Conservation (phyloP, 306 rosid species). For the Acacia crassicarpa region DNA sequence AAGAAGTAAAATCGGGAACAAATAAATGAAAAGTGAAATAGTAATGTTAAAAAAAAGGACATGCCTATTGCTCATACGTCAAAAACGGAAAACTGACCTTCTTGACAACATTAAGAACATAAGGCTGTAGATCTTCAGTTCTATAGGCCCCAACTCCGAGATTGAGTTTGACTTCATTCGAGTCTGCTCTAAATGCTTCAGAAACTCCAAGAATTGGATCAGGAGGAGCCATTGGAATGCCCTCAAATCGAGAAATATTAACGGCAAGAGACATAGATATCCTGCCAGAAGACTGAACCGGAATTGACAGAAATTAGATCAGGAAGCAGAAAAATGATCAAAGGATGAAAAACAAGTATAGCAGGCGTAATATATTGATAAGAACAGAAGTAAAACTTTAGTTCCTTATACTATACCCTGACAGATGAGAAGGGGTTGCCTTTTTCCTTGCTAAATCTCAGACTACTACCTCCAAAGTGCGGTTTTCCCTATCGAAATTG, state of each 20-base stretch:
- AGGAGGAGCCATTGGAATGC: slow-evolving; percentile 91
- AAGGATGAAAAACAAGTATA: neutral
- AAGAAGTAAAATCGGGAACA: slow-evolving; percentile 20
- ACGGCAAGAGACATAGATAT: slow-evolving; percentile 69
- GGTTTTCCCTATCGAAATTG: slow-evolving; percentile 46
- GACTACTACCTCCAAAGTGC: slow-evolving; percentile 42
- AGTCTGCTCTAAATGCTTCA: slow-evolving; percentile 90
- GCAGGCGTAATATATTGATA: neutral
- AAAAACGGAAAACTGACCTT: slow-evolving; percentile 52
- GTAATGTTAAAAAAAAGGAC: neutral
- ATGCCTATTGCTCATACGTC: neutral
- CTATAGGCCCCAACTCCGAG: slow-evolving; percentile 98
- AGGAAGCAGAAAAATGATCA: neutral
- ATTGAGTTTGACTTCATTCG: slow-evolving; percentile 70
- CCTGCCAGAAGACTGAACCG: slow-evolving; percentile 63
- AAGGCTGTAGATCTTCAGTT: slow-evolving; percentile 85
- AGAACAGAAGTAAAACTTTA: slow-evolving; percentile 1
- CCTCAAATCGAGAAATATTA: slow-evolving; percentile 85
- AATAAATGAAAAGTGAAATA: neutral
- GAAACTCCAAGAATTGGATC: slow-evolving; percentile 99
- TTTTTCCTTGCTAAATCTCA: slow-evolving; percentile 49
- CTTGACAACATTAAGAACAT: slow-evolving; percentile 90
- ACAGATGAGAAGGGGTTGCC: slow-evolving; percentile 35
- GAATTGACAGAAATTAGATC: slow-evolving; percentile 2
- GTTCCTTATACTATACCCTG: slow-evolving; percentile 35